These are phyloP conservation scores for Arachnopeziza araneosa DNA, from an alignment of 2,329 filamentous ascomycete species.

Conservation along the genomic window DNA sequence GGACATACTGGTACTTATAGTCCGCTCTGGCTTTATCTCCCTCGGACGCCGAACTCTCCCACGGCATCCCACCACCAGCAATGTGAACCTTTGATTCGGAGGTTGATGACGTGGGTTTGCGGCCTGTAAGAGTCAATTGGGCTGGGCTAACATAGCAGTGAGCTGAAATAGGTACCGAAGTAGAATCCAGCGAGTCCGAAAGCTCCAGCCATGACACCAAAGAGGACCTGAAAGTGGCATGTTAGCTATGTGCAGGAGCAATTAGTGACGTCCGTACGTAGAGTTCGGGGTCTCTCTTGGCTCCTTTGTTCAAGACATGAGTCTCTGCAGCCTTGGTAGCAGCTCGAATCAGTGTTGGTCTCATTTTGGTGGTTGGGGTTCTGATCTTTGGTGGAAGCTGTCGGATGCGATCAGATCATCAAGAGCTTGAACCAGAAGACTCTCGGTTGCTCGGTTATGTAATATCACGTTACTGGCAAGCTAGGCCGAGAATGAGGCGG, in stretches of 20 bases:
- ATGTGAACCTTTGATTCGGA: constrained; percentile 76
- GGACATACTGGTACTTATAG: constrained; percentile 58
- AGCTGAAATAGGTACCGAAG: constrained; percentile 52
- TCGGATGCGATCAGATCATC: not conserved
- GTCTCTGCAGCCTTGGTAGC: constrained; percentile 41
- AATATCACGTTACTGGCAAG: not conserved
- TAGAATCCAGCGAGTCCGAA: constrained; percentile 87
- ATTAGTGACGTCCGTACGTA: constrained; percentile 48
- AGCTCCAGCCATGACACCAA: constrained; percentile 83
- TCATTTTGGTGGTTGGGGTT: constrained; percentile 6
- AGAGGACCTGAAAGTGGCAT: constrained; percentile 61
- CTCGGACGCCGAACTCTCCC: constrained; percentile 64
- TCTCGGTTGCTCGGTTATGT: not conserved
- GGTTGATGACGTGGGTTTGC: constrained; percentile 76
- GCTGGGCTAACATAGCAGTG: constrained; percentile 4
- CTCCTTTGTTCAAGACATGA: constrained; percentile 50
- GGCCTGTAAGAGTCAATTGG: constrained; percentile 47
- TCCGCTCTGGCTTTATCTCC: constrained; percentile 53
- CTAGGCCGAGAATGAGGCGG: not conserved
- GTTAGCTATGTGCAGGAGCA: constrained; percentile 4
- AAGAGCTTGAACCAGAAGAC: not conserved
- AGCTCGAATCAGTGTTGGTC: constrained; percentile 17
- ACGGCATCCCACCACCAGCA: constrained; percentile 77
- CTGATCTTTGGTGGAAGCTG: not conserved
- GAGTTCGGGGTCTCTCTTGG: constrained; percentile 68